Percentiles rank a stretch among this genome's conserved stretches.
Conservation (phyloP, 495 filamentous ascomycete species). For the Hypoxylon perforatum region DNA sequence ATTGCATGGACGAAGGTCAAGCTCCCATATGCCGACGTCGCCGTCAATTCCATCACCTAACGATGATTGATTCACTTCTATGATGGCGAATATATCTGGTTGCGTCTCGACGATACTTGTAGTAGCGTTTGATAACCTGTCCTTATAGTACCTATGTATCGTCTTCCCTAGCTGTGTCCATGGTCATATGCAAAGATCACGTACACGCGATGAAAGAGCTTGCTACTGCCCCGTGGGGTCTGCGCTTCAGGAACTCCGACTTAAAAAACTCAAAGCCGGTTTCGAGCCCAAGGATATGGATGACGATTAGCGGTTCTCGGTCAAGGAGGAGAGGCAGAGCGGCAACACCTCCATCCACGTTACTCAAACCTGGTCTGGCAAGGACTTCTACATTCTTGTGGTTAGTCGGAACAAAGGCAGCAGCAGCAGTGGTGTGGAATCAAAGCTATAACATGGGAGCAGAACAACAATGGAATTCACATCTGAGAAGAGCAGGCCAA, state of each 20-base stretch:
- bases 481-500: conserved; percentile 1
- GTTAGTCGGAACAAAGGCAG: neutral
- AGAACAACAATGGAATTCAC: neutral
- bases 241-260: neutral
- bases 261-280: neutral
- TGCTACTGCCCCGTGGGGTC: too few species aligned
- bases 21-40: conserved; percentile 10
- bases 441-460: neutral
- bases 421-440: neutral
- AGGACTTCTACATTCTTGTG: neutral
- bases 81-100: conserved; percentile 4
- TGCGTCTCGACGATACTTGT: conserved; percentile 3
- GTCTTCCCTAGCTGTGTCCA: too few species aligned
- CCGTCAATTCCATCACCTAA: conserved; percentile 9
- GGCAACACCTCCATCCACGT: neutral
- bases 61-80: conserved; percentile 8
- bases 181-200: too few species aligned
- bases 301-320: neutral
- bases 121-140: conserved; percentile 7
- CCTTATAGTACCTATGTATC: too few species aligned
- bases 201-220: too few species aligned
- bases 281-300: neutral
- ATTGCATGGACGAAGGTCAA: conserved; percentile 11
- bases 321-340: neutral
- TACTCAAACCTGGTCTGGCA: neutral